These are phyloP conservation scores for Heterobasidion occidentale DNA, from an alignment of 1,284 basidiomycete genomes.

Conservation along the genomic window DNA sequence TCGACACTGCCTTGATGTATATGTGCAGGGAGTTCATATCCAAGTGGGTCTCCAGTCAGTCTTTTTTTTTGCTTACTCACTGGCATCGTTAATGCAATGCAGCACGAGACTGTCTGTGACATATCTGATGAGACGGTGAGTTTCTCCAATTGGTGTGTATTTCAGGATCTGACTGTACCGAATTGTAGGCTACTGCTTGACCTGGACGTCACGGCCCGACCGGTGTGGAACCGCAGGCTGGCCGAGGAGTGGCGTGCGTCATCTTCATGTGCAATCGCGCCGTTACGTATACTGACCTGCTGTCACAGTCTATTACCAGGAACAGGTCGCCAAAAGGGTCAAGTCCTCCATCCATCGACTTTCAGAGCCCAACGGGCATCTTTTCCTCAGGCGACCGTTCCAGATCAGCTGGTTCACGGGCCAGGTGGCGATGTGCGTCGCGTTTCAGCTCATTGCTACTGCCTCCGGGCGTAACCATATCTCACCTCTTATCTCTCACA, in stretches of 20 bases:
- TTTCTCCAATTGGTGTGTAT: constrained; percentile 14
- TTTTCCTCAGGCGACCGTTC: constrained; percentile 58
- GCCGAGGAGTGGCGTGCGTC: constrained; percentile 72
- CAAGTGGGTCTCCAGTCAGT: constrained; percentile 42
- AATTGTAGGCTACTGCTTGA: constrained; percentile 25
- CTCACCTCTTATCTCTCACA: constrained; percentile 19
- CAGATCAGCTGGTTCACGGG: constrained; percentile 65
- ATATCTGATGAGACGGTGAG: constrained; percentile 57
- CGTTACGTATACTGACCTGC: too few relatives aligned
- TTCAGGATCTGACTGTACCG: constrained; percentile 10
- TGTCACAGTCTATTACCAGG: constrained; percentile 50
- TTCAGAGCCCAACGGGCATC: constrained; percentile 36
- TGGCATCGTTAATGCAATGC: constrained; percentile 4
- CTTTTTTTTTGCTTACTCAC: background rate
- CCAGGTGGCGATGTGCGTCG: constrained; percentile 48
- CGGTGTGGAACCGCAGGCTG: constrained; percentile 56
- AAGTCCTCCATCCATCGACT: constrained; percentile 41
- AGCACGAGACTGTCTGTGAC: constrained; percentile 65
- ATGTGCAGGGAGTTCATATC: constrained; percentile 64
- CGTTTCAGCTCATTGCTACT: background rate
- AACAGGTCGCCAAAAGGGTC: constrained; percentile 48
- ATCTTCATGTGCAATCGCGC: background rate
- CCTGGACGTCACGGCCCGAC: constrained; percentile 21
- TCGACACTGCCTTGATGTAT: constrained; percentile 59
- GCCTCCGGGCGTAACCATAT: background rate